phyloP scores from a whole-genome alignment of 2,329 filamentous ascomycete genomes.

The Clonostachys rosea region DNA sequence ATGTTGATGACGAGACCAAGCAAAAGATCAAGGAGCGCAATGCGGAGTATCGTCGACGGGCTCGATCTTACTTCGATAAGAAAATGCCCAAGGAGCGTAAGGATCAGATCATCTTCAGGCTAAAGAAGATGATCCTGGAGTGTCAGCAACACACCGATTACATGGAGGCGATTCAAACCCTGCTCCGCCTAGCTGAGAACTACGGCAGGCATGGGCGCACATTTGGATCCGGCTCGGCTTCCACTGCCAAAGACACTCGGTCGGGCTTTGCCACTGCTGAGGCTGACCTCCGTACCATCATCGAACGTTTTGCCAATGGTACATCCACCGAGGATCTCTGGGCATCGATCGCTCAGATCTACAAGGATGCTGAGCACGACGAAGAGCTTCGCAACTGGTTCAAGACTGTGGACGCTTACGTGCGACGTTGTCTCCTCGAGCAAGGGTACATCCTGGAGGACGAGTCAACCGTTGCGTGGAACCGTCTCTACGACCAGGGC shows the following conservation, averaged over 20 bases:
- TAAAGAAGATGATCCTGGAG: constrained; percentile 97
- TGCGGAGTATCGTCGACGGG: constrained; percentile 38
- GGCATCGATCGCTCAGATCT: constrained; percentile 79
- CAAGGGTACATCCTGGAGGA: constrained; percentile 90
- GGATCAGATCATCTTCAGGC: constrained; percentile 83
- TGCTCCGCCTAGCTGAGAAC: constrained; percentile 78
- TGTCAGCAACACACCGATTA: constrained; percentile 96
- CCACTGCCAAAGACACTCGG: constrained; percentile 69
- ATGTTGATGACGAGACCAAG: constrained; percentile 61
- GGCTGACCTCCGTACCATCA: constrained; percentile 70
- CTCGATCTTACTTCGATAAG: constrained; percentile 71
- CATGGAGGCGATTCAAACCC: constrained; percentile 81
- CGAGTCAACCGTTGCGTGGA: constrained; percentile 74
- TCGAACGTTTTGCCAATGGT: constrained; percentile 94
- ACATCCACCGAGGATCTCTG: constrained; percentile 87
- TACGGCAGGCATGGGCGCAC: constrained; percentile 73
- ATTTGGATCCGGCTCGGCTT: constrained; percentile 58
- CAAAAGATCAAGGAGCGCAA: constrained; percentile 37
- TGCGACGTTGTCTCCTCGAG: constrained; percentile 80
- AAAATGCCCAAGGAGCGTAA: constrained; percentile 93
- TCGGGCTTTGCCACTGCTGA: constrained; percentile 67
- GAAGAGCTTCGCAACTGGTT: constrained; percentile 89
- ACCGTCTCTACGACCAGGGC: constrained; percentile 78
- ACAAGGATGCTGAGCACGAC: constrained; percentile 81
- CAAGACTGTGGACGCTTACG: constrained; percentile 68